phyloP scores from a whole-genome alignment of 202 grass and related monocot genomes.

The Carex arenaria region DNA sequence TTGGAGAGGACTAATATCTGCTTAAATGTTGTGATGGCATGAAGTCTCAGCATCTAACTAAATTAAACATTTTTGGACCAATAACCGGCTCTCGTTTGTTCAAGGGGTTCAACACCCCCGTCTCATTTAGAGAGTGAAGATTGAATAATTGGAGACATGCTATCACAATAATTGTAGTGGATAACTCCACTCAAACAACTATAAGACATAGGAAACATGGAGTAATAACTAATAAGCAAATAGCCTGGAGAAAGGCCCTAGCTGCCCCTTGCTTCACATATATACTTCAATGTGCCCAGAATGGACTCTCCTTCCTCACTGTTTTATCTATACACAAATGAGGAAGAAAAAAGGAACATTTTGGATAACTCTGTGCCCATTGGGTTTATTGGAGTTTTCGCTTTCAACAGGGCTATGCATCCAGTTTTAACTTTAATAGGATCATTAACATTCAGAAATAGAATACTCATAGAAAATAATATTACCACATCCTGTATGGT shows the following conservation, averaged over 20 bases:
- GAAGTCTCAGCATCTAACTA: neutral
- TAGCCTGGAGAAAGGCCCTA: neutral
- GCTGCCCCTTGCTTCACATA: neutral
- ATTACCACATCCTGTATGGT: constrained; percentile 61
- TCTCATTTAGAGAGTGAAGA: neutral
- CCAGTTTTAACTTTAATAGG: neutral
- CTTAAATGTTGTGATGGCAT: neutral
- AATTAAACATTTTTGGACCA: neutral
- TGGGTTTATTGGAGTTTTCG: neutral
- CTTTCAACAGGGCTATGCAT: neutral
- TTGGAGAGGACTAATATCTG: neutral
- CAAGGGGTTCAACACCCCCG: neutral
- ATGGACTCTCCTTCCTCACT: neutral
- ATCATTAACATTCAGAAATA: neutral
- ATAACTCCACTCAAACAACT: neutral
- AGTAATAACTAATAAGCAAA: neutral
- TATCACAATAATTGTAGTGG: neutral
- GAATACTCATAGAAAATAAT: neutral
- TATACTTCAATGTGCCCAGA: neutral
- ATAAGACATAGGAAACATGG: neutral
- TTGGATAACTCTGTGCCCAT: neutral
- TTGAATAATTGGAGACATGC: neutral
- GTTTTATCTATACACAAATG: neutral
- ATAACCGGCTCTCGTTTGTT: neutral
- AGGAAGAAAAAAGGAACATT: neutral